These are phyloP conservation scores for Mucor circinelloides DNA, from an alignment of 371 early-diverging fungal species.

Conservation along the genomic window DNA sequence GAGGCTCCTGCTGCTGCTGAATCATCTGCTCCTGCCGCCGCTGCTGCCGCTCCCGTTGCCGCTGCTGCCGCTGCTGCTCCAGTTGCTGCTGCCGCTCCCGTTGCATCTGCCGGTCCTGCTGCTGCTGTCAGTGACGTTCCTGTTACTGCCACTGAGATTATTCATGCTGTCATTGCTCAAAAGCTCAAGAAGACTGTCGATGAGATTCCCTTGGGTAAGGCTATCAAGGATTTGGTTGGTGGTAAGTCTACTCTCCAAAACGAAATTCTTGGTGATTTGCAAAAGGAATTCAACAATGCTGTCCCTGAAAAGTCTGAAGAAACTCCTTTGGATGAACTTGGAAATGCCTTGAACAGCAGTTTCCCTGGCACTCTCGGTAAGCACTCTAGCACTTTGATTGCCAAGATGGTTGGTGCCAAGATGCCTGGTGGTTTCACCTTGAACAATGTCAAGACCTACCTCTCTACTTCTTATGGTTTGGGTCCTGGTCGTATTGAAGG, in stretches of 20 bases:
- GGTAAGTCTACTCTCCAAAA: constrained; percentile 97
- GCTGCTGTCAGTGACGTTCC: constrained; percentile 70
- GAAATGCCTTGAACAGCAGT: constrained; percentile 63
- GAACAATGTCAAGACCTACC: constrained; percentile 76
- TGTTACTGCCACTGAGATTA: constrained; percentile 75
- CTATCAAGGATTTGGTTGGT: constrained; percentile 93
- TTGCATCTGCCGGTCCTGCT: constrained; percentile 23
- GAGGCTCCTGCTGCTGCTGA: constrained; percentile 56
- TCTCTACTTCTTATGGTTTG: constrained; percentile 77
- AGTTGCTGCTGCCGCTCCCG: constrained; percentile 53
- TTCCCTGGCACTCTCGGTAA: constrained; percentile 83
- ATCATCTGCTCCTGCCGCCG: constrained; percentile 16
- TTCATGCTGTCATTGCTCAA: constrained; percentile 86
- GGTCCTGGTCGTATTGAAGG: constrained; percentile 86
- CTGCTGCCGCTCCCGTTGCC: constrained; percentile 39
- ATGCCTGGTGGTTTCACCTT: constrained; percentile 95
- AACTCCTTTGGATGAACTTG: constrained; percentile 84
- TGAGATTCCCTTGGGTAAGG: constrained; percentile 77
- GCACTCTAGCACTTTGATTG: constrained; percentile 75
- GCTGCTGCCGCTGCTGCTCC: constrained; percentile 57
- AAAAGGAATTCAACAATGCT: constrained; percentile 87
- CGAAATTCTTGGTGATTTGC: constrained; percentile 95
- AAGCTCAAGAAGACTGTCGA: constrained; percentile 86
- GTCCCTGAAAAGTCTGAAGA: constrained; percentile 95
- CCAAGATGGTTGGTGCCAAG: constrained; percentile 86